Conservation (phyloP, 495 filamentous ascomycete species). For the Talaromyces stipitatus region DNA sequence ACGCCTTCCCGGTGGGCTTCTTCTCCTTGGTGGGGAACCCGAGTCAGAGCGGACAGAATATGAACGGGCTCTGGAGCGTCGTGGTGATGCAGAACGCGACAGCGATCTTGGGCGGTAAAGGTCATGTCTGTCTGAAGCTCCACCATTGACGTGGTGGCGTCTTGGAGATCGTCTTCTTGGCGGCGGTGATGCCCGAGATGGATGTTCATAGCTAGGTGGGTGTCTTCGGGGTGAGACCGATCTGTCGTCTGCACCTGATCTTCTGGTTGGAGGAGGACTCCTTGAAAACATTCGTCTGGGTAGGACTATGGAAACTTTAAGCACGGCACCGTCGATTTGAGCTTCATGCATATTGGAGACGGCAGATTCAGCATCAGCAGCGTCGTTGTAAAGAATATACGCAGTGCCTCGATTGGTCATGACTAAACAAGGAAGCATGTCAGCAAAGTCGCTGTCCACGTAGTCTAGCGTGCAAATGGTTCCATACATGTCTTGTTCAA, state of each 20-base stretch:
- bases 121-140: constrained; percentile 38
- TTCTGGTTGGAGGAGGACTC: constrained; percentile 35
- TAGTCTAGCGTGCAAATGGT: background rate
- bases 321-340: constrained; percentile 78
- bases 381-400: constrained; percentile 77
- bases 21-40: constrained; percentile 25
- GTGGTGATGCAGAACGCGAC: constrained; percentile 38
- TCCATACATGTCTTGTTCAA: constrained; percentile 75
- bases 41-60: constrained; percentile 23
- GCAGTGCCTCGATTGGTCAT: constrained; percentile 89
- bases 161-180: constrained; percentile 26
- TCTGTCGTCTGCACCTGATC: constrained; percentile 20
- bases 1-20: constrained; percentile 21
- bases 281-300: constrained; percentile 61
- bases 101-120: constrained; percentile 40
- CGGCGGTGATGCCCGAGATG: constrained; percentile 19
- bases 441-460: background rate
- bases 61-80: constrained; percentile 27
- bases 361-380: constrained; percentile 75
- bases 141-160: constrained; percentile 29
- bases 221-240: constrained; percentile 26
- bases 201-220: constrained; percentile 18
- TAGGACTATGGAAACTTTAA: constrained; percentile 90
- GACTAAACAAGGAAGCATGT: constrained; percentile 41
- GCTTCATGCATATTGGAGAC: constrained; percentile 98